These are phyloP conservation scores for Didymosphaeria variabile DNA, from an alignment of 2,329 filamentous ascomycete species.

Conservation along the genomic window DNA sequence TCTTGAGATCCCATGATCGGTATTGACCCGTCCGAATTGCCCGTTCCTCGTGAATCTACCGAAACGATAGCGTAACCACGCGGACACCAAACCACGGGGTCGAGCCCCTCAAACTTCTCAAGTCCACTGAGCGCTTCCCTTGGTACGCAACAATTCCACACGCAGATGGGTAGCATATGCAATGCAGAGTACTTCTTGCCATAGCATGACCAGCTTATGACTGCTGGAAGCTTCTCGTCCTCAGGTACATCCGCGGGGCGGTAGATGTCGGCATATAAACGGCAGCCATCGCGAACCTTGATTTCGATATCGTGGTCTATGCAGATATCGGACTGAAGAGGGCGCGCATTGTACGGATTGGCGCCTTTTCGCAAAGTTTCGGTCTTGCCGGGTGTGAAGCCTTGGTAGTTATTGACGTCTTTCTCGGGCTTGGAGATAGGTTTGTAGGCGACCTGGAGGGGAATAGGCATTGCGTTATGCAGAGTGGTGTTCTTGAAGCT, in stretches of 20 bases:
- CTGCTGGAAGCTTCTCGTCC: conserved; percentile 52
- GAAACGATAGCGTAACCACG: not conserved
- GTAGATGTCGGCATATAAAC: conserved; percentile 57
- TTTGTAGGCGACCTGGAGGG: conserved; percentile 40
- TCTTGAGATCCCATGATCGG: conserved; percentile 55
- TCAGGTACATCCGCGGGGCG: conserved; percentile 45
- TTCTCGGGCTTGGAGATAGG: no score
- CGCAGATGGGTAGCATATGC: conserved; percentile 51
- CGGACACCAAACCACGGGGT: not conserved
- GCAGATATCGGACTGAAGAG: conserved; percentile 50
- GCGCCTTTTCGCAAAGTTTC: no score
- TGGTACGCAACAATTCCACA: conserved; percentile 52
- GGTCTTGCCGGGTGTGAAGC: no score
- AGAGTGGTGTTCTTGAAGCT: not conserved
- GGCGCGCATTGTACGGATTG: conserved; percentile 17
- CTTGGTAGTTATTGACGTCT: no score
- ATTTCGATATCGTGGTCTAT: conserved; percentile 59
- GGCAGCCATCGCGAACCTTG: conserved; percentile 53
- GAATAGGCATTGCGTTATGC: conserved; percentile 40
- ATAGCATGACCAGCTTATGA: conserved; percentile 57
- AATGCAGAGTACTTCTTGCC: conserved; percentile 56
- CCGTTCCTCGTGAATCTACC: conserved; percentile 15
- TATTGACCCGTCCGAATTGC: conserved; percentile 47
- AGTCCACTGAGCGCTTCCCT: conserved; percentile 23
- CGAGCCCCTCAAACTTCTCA: conserved; percentile 3